Evolutionary conservation across 2,329 filamentous ascomycete species (phyloP).

Genomic region (Aspergillus oerlinghausenensis): DNA sequence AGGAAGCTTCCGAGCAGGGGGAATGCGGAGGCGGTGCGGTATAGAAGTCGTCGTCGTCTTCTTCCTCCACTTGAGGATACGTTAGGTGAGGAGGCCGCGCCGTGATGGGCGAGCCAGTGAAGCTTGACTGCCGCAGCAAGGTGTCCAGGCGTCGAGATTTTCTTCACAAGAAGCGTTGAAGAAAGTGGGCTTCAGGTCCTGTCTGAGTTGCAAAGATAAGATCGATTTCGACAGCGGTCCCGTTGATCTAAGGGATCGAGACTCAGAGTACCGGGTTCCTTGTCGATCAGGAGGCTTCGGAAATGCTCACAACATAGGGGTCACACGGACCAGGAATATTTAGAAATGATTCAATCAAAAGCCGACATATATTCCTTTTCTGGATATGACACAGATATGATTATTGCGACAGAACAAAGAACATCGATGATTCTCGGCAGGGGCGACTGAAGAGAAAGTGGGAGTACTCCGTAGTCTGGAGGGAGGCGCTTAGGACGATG

Average conservation of each 20-base stretch:
- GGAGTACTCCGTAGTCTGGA: conserved; percentile 4
- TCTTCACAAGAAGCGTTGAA: neutral
- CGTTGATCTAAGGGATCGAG: conserved; percentile 8
- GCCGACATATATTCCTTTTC: neutral
- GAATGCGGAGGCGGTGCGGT: conserved; percentile 37
- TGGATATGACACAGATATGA: neutral
- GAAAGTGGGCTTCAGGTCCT: neutral
- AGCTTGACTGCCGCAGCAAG: conserved; percentile 30
- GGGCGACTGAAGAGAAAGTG: conserved; percentile 12
- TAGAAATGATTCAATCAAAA: neutral
- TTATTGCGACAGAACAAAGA: neutral
- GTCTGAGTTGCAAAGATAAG: conserved; percentile 1
- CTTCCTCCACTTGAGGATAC: conserved; percentile 38
- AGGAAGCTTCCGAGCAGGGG: conserved; percentile 37
- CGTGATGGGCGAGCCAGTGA: conserved; percentile 39
- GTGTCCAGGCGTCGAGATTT: conserved; percentile 15
- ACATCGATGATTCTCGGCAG: neutral
- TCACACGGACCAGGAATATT: neutral
- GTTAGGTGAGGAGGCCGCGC: conserved; percentile 38
- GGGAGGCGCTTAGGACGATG: conserved; percentile 11
- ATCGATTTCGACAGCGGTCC: conserved; percentile 4
- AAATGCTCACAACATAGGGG: conserved; percentile 3
- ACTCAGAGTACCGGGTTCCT: conserved; percentile 11
- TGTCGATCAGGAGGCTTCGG: conserved; percentile 15
- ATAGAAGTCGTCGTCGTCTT: conserved; percentile 35